These are phyloP conservation scores for Microcos paniculata DNA, from an alignment of 345 rosid species.

Conservation along the genomic window DNA sequence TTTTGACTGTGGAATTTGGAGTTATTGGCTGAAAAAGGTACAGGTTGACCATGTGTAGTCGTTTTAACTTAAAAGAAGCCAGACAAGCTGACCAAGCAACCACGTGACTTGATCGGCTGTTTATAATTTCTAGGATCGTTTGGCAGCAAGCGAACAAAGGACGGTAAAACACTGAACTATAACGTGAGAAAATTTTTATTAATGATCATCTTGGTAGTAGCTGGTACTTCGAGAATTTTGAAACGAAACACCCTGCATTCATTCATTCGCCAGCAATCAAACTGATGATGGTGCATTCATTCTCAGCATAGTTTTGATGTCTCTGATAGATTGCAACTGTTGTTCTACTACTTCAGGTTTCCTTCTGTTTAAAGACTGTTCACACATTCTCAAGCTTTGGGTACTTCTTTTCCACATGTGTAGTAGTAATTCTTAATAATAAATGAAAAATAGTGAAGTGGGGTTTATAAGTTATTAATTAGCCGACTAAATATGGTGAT, in stretches of 20 bases:
- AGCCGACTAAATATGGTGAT: not conserved
- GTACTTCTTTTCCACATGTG: not conserved
- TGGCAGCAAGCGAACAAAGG: not conserved
- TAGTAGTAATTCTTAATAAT: not conserved
- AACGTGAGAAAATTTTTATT: not conserved
- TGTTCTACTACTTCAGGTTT: not conserved
- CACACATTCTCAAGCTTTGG: no score
- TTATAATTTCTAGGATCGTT: constrained; percentile 23
- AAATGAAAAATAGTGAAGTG: not conserved
- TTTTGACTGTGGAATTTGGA: not conserved
- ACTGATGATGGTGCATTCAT: not conserved
- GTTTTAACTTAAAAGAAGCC: not conserved
- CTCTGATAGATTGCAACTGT: not conserved
- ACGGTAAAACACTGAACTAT: not conserved
- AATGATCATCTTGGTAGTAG: not conserved
- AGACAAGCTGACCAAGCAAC: constrained; percentile 22
- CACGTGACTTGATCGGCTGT: constrained; percentile 31
- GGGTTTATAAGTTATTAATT: not conserved
- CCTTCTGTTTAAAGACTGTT: not conserved
- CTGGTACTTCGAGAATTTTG: not conserved
- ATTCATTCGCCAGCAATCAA: not conserved
- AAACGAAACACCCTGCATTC: not conserved
- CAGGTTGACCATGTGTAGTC: not conserved
- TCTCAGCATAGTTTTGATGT: not conserved
- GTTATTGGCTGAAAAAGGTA: not conserved